Base-by-base conservation (phyloP, 495 filamentous ascomycete genomes). In the Alectoria sarmentosa region DNA sequence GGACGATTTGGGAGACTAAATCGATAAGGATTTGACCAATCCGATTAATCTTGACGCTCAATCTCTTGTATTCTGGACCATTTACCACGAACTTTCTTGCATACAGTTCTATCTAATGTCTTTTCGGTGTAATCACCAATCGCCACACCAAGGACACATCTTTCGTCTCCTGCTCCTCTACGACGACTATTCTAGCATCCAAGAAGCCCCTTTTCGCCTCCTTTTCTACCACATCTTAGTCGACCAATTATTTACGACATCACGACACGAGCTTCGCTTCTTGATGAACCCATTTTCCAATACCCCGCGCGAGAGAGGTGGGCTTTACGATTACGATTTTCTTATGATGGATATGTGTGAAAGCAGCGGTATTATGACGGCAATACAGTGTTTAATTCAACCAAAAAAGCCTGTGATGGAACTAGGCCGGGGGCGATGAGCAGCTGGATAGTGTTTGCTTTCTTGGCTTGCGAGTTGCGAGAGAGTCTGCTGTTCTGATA, bases 361-460 rank as follows among this genome's bases (percentile, higher is more conserved):
- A 46, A 66, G 63, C 63, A 65, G 63, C 63, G 63, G 63, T 65
- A 65, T 10, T 37, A 37, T 37, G 36, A 37, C 56, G 65, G 8
- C 38, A 49, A 32, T 52, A 63, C 54, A 58, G 60, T 38, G 23
- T 61, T 54, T 63, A 49, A 63, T 63, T 46, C 49, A 54, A 62
- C 59, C 48, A 62, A 63, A 69, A 69, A 67, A 63, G 64, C 64
- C 65, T 67, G 30, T 67, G 56, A 69, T 63, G 67, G 67, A 34
- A 36, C 60, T 42, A 69, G 64, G 65, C 64, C 59, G 65, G 65
- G 39, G 39, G 57, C 32, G 49, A 54, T 32, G 56, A 52, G 55
- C 42, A 65, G 41, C 30, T 39, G 56, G 42, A 48, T 54, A 58
- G 55, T 52, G 32, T 60, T 64, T 38, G 37, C 36, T 39, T 23